Percentiles rank a stretch among this genome's conserved stretches.
phyloP scores from a whole-genome alignment of 495 filamentous ascomycete genomes.

The Rostrohypoxylon terebratum region DNA sequence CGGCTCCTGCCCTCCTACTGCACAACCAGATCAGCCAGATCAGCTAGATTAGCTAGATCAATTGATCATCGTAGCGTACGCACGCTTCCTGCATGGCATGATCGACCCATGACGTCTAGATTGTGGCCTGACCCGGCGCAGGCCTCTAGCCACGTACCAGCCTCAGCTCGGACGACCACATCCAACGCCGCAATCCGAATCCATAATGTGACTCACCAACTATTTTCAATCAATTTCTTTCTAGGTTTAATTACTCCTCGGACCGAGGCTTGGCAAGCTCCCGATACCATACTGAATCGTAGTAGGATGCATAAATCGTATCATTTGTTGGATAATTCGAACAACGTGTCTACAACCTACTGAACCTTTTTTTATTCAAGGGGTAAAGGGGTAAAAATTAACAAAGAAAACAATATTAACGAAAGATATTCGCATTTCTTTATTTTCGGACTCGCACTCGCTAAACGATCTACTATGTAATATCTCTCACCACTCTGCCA shows the following conservation, averaged over 20 bases:
- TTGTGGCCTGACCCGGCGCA: constrained; percentile 35
- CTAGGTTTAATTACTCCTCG: neutral
- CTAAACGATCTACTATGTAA: constrained; percentile 7
- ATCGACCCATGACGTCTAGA: constrained; percentile 46
- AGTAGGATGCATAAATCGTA: constrained; percentile 8
- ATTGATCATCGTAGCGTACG: constrained; percentile 2
- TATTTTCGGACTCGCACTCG: constrained; percentile 14
- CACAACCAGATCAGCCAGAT: constrained; percentile 1
- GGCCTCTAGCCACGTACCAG: constrained; percentile 25
- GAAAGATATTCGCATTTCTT: constrained; percentile 10
- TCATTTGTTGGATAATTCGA: neutral
- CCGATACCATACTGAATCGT: neutral
- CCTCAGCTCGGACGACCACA: constrained; percentile 18
- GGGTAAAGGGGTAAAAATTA: too few relatives aligned
- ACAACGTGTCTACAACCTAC: constrained; percentile 3
- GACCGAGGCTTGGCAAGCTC: neutral
- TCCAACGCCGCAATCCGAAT: constrained; percentile 37
- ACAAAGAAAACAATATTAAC: neutral
- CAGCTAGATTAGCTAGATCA: constrained; percentile 1
- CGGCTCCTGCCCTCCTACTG: constrained; percentile 1
- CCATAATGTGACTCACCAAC: constrained; percentile 1
- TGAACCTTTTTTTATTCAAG: constrained; percentile 9
- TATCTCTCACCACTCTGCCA: neutral
- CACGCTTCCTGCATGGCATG: constrained; percentile 40
- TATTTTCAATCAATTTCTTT: too few relatives aligned